Percentiles rank a stretch among this genome's conserved stretches.
These are phyloP conservation scores for Nemania abortiva DNA, from an alignment of 2,329 filamentous ascomycete genomes.

Conservation along the genomic window DNA sequence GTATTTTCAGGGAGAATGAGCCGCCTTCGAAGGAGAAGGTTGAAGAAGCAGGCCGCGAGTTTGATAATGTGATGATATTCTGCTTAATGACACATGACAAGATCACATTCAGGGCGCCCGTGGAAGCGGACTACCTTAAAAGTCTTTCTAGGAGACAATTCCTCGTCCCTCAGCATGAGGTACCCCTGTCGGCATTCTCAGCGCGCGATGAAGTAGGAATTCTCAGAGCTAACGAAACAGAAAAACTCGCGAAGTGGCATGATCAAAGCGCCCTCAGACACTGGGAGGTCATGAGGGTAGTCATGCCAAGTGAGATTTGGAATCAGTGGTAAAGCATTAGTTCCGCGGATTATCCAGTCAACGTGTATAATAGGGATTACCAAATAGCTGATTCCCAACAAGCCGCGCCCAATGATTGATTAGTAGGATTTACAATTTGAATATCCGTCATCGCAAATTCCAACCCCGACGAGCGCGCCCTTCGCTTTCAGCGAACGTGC, in stretches of 20 bases:
- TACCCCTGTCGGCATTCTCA: slow-evolving; percentile 65
- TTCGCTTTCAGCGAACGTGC: not conserved
- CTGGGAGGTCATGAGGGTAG: slow-evolving; percentile 91
- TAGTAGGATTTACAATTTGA: not conserved
- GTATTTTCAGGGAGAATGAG: slow-evolving; percentile 85
- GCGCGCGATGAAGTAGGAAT: slow-evolving; percentile 62
- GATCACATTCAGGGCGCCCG: slow-evolving; percentile 76
- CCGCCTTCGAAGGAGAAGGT: slow-evolving; percentile 62
- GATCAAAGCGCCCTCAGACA: slow-evolving; percentile 82
- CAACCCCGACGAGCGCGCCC: not conserved
- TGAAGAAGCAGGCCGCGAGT: slow-evolving; percentile 70
- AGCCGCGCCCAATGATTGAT: not conserved
- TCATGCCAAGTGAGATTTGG: slow-evolving; percentile 84
- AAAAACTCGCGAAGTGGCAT: slow-evolving; percentile 77
- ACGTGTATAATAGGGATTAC: slow-evolving; percentile 5
- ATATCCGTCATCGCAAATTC: slow-evolving; percentile 6
- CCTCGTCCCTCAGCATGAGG: slow-evolving; percentile 78
- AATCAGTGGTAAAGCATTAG: slow-evolving; percentile 76
- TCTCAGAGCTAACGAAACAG: slow-evolving; percentile 73
- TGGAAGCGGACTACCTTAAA: slow-evolving; percentile 74
- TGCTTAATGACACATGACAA: slow-evolving; percentile 75
- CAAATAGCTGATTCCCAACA: not conserved
- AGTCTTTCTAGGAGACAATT: slow-evolving; percentile 78
- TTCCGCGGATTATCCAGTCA: not conserved
- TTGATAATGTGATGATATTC: slow-evolving; percentile 97